Conservation (phyloP, 768 basidiomycete species). For the Hypsizygus marmoreus region DNA sequence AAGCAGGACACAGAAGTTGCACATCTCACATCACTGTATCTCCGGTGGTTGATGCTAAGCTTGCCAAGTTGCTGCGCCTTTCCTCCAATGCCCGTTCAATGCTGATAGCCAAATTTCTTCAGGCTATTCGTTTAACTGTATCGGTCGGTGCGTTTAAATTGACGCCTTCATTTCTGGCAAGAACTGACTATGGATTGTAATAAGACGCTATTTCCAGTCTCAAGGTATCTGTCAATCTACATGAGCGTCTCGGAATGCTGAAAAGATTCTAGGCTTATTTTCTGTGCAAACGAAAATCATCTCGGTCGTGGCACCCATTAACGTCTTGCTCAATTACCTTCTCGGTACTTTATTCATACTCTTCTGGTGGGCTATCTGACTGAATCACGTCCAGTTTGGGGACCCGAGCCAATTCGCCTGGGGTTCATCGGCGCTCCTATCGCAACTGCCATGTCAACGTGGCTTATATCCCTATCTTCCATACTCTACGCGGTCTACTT, state of each 20-base stretch:
- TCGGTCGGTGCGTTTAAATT: slow-evolving; percentile 37
- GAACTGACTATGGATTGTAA: background rate
- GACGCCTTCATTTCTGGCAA: background rate
- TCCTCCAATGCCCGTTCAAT: slow-evolving; percentile 2
- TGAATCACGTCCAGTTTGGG: slow-evolving; percentile 59
- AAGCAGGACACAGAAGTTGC: slow-evolving; percentile 86
- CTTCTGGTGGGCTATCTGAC: background rate
- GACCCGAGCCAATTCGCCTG: slow-evolving; percentile 70
- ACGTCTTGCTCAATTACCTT: slow-evolving; percentile 77
- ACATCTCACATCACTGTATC: slow-evolving; percentile 68
- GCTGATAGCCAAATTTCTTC: background rate
- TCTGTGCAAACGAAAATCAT: slow-evolving; percentile 82
- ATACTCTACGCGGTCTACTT: slow-evolving; percentile 62
- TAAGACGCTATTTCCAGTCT: slow-evolving; percentile 78
- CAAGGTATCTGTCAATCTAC: slow-evolving; percentile 49
- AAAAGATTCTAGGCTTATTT: slow-evolving; percentile 61
- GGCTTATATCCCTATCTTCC: slow-evolving; percentile 65
- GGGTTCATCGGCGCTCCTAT: slow-evolving; percentile 94
- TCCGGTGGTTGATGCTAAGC: slow-evolving; percentile 73
- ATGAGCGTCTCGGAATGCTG: background rate
- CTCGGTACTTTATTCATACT: slow-evolving; percentile 52
- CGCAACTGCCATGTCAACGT: slow-evolving; percentile 84
- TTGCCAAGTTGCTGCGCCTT: slow-evolving; percentile 55
- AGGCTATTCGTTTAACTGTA: slow-evolving; percentile 52
- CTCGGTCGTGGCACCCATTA: slow-evolving; percentile 79